A percentile compares a stretch with the other conserved stretches of the same genome.
phyloP scores from a whole-genome alignment of 352 stramenopile genomes.

The Pythium oligandrum region DNA sequence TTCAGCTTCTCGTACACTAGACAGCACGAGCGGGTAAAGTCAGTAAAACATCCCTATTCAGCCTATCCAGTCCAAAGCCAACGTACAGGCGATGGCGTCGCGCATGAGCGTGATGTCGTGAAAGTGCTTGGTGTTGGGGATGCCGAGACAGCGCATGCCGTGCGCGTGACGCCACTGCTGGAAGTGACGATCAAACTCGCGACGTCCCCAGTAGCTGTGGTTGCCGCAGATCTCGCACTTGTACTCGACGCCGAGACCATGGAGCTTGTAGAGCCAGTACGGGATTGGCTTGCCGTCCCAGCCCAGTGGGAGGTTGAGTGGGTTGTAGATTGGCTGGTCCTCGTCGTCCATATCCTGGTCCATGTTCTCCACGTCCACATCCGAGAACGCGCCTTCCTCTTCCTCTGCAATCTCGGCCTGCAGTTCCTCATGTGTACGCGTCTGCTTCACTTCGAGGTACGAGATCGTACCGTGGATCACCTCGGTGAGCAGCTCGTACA shows the following conservation, averaged over 20 bases:
- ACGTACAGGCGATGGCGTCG: conserved; percentile 88
- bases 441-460: conserved; percentile 86
- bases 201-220: conserved; percentile 95
- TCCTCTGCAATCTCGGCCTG: conserved; percentile 84
- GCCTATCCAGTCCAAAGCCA: neutral
- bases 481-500: conserved; percentile 79
- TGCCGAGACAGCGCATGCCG: conserved; percentile 98
- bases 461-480: conserved; percentile 81
- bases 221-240: conserved; percentile 99
- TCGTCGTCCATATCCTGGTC: conserved; percentile 86
- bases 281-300: conserved; percentile 99
- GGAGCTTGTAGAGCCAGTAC: conserved; percentile 99
- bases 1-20: conserved; percentile 97
- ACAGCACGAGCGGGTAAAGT: neutral
- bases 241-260: conserved; percentile 98
- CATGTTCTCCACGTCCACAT: conserved; percentile 73
- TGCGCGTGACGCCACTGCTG: conserved; percentile 97
- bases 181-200: conserved; percentile 97
- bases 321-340: conserved; percentile 98
- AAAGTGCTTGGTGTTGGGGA: conserved; percentile 99
- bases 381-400: conserved; percentile 78
- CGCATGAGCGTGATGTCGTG: conserved; percentile 98
- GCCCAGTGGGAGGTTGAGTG: conserved; percentile 96
- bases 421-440: conserved; percentile 82
- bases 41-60: no score